Base-by-base conservation (phyloP, 352 stramenopile species). In the Phytopythium chamaehyphon region DNA sequence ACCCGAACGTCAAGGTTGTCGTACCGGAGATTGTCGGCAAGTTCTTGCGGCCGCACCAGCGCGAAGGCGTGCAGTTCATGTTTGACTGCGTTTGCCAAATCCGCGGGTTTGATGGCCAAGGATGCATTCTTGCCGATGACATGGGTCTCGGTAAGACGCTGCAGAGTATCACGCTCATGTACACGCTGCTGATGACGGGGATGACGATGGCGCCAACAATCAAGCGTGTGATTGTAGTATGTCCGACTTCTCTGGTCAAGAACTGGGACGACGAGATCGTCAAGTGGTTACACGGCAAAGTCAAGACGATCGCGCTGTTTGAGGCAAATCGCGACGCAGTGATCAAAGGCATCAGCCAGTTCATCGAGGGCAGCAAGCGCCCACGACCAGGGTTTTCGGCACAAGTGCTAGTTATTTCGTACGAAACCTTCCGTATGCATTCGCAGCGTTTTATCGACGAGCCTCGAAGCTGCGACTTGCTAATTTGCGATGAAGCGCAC, bases 401-500 rank as follows among this genome's bases (percentile, higher is more conserved):
- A 5, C 78, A 93, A 53, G 85, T 93, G 19, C 71, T 95, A 15
- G 82, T 95, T 53, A 92, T 95, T 39, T 93, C 83, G 19, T 95
- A 95, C 58, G 85, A 95, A 66, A 98, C 92, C 6, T 96, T 98
- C 55, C 78, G 93, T 28, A 96, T 97, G 57, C 95, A 98, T 59
- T 81, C 87, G 1, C 73, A 90, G 51, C 81, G 93, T 6, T 96
- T 99, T 54, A 83, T 66, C 28, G 93, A 96, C 37, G 78, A 85
- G 31, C 80, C 81, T 38, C 66, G 57, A 7, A 80, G 81, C 26
- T 99, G 96, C 55, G 96, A 99, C 49, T 65, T 99, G 24, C 70
- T 99, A 0, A 96, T 99, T 59, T 99, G 96, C 70, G 97, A 99
- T 64, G 97, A 99, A 88, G 96, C 96, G 0, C 96, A 99, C 80